A percentile compares a stretch with the other conserved stretches of the same genome.
Conservation (phyloP, 1,284 basidiomycete genomes). For the Cryptococcus amylolentus region DNA sequence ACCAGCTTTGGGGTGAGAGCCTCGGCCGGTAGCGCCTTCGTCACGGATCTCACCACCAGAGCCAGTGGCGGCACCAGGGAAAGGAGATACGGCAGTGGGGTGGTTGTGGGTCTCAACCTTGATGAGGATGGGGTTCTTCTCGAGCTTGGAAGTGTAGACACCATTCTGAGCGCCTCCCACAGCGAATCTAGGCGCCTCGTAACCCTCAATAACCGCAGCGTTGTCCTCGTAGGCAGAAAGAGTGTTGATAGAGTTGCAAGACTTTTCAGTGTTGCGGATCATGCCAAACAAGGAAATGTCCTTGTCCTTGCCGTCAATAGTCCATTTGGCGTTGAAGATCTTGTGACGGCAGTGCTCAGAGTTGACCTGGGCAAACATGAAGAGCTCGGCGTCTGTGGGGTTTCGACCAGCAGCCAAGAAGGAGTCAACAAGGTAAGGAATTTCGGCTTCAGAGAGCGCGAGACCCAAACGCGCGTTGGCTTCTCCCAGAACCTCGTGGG, state of each 20-base stretch:
- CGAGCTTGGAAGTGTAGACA: conserved; percentile 59
- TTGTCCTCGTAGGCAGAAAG: conserved; percentile 98
- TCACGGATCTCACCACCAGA: conserved; percentile 98
- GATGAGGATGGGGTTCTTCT: conserved; percentile 85
- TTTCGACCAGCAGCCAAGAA: conserved; percentile 75
- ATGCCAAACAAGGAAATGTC: conserved; percentile 88
- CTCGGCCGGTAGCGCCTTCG: conserved; percentile 91
- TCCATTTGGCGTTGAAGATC: conserved; percentile 99
- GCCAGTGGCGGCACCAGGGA: conserved; percentile 94
- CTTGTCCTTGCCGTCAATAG: conserved; percentile 68
- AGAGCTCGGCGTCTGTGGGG: conserved; percentile 95
- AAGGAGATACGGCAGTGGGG: conserved; percentile 96
- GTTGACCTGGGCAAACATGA: conserved; percentile 99
- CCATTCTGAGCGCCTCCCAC: conserved; percentile 50
- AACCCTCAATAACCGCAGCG: conserved; percentile 87
- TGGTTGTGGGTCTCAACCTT: conserved; percentile 99
- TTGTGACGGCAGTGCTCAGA: conserved; percentile 99
- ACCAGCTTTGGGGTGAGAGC: conserved; percentile 95
- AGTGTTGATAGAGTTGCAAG: conserved; percentile 65
- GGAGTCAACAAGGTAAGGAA: conserved; percentile 86
- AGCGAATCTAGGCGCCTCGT: conserved; percentile 76
- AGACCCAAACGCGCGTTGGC: conserved; percentile 87
- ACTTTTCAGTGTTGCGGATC: conserved; percentile 93
- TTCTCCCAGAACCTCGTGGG: conserved; percentile 57
- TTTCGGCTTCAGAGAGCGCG: conserved; percentile 84